These are phyloP conservation scores for Podospora pseudocomata DNA, from an alignment of 495 filamentous ascomycete genomes.

Conservation along the genomic window DNA sequence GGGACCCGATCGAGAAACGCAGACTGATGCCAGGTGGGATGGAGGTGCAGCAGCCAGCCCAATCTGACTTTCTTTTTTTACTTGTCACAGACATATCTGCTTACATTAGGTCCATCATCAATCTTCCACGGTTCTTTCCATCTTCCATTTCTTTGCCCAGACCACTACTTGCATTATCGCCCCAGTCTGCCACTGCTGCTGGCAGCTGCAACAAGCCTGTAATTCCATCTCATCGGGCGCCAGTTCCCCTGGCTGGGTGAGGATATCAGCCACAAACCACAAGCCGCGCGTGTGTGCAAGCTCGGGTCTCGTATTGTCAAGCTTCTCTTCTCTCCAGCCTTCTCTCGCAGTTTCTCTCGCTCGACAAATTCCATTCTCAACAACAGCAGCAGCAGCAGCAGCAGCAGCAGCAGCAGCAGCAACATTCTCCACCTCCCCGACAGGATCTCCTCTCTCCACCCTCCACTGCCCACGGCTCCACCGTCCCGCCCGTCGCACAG, in stretches of 20 bases:
- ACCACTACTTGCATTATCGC: no score
- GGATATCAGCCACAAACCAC: neutral
- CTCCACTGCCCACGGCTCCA: neutral
- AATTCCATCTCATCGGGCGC: neutral
- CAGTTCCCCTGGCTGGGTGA: neutral
- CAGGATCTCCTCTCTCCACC: neutral
- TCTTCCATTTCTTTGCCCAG: no score
- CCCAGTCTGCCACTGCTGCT: no score
- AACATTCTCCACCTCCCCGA: neutral
- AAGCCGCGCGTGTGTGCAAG: neutral
- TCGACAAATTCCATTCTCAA: neutral
- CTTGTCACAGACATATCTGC: neutral
- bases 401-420: no score
- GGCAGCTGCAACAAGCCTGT: no score
- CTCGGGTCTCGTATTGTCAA: no score
- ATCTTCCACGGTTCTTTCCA: no score
- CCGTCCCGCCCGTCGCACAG: conserved; percentile 3
- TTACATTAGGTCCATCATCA: no score
- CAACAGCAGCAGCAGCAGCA: no score
- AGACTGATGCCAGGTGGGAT: neutral
- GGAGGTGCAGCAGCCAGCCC: no score
- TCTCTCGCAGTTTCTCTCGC: neutral
- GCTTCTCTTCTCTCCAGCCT: no score
- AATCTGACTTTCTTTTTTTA: neutral
- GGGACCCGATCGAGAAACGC: neutral